Conservation (phyloP, 345 rosid genomes). For the Rhodamnia argentea region DNA sequence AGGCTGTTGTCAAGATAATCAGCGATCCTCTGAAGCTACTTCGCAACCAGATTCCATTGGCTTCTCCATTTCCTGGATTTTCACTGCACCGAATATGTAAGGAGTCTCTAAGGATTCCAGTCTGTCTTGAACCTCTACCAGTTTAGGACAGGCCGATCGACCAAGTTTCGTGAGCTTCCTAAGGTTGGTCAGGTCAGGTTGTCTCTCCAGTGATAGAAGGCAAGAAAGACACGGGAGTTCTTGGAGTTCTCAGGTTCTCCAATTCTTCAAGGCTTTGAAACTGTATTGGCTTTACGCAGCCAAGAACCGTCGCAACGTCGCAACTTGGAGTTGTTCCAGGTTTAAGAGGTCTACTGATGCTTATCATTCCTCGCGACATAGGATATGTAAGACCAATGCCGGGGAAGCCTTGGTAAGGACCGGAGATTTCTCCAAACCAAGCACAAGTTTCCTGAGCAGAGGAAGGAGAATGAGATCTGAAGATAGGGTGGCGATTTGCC, state of each 20-base stretch:
- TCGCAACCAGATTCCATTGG: neutral
- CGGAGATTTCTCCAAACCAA: neutral
- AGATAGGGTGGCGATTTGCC: neutral
- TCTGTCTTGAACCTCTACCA: too few species aligned
- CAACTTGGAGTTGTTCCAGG: accelerated
- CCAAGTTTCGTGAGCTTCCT: too few species aligned
- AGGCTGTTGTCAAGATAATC: neutral
- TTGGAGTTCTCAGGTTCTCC: neutral
- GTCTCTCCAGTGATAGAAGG: neutral
- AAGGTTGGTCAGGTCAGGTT: too few species aligned
- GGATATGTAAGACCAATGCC: neutral
- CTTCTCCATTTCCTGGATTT: neutral
- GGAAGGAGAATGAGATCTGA: neutral
- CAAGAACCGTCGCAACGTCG: neutral
- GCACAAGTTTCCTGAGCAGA: neutral
- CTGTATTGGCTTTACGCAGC: neutral
- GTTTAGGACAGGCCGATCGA: too few species aligned
- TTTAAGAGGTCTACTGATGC: neutral
- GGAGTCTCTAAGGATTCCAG: too few species aligned
- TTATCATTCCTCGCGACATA: neutral
- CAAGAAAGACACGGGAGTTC: neutral
- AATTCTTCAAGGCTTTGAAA: neutral
- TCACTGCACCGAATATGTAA: too few species aligned
- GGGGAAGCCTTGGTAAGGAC: neutral
- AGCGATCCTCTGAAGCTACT: neutral